phyloP scores from a whole-genome alignment of 805 yeast genomes.

The Ogataea allantospora region DNA sequence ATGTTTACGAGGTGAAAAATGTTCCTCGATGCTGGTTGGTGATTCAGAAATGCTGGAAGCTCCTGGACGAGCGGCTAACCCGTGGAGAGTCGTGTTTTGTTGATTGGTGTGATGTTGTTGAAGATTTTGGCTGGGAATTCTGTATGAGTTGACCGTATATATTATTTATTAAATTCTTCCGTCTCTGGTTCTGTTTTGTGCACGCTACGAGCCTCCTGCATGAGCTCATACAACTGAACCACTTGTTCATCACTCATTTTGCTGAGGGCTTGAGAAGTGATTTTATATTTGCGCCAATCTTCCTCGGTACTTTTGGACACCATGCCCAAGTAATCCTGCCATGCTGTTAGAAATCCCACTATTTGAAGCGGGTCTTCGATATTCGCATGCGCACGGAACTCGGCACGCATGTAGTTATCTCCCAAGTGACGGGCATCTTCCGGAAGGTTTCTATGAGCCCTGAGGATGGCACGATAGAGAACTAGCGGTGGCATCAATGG shows the following conservation, averaged over 20 bases:
- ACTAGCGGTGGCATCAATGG: slow-evolving; percentile 79
- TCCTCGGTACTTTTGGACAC: slow-evolving; percentile 48
- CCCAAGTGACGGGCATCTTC: slow-evolving; percentile 73
- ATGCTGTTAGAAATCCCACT: slow-evolving; percentile 86
- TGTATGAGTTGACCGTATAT: slow-evolving; percentile 27
- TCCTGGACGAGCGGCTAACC: slow-evolving; percentile 21
- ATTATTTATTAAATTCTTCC: slow-evolving; percentile 3
- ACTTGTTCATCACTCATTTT: slow-evolving; percentile 91
- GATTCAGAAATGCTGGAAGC: slow-evolving; percentile 39
- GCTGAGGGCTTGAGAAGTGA: slow-evolving; percentile 64
- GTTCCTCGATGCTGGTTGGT: slow-evolving; percentile 37
- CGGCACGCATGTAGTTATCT: slow-evolving; percentile 84
- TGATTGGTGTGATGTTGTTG: slow-evolving; percentile 44
- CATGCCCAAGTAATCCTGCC: slow-evolving; percentile 81
- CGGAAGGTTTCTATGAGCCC: slow-evolving; percentile 77
- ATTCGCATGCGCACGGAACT: slow-evolving; percentile 78
- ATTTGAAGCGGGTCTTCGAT: slow-evolving; percentile 90
- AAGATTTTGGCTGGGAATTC: slow-evolving; percentile 40
- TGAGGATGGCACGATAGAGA: slow-evolving; percentile 73
- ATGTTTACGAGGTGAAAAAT: slow-evolving; percentile 35
- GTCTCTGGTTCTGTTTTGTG: slow-evolving; percentile 18
- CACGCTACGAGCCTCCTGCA: slow-evolving; percentile 58
- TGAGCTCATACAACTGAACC: slow-evolving; percentile 73
- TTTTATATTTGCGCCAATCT: slow-evolving; percentile 59
- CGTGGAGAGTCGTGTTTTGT: slow-evolving; percentile 31